Conservation (phyloP, 1,284 basidiomycete genomes). For the Malassezia brasiliensis region DNA sequence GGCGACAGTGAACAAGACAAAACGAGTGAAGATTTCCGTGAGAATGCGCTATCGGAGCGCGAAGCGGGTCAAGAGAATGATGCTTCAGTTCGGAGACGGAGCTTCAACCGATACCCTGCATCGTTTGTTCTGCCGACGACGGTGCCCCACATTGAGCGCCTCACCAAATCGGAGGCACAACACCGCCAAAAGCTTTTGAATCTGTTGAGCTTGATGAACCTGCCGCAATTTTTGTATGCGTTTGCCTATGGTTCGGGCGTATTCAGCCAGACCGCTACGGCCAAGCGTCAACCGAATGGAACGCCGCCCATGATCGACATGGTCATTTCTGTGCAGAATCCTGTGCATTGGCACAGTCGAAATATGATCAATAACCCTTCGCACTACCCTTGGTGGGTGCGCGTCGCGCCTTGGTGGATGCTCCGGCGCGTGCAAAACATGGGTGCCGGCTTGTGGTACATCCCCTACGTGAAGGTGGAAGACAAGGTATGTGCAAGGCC, state of each 20-base stretch:
- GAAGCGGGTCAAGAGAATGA: too few relatives aligned
- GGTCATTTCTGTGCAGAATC: conserved; percentile 82
- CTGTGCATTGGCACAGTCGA: conserved; percentile 83
- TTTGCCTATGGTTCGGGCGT: conserved; percentile 92
- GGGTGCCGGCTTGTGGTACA: conserved; percentile 75
- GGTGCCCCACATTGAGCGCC: conserved; percentile 5
- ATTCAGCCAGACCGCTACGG: conserved; percentile 59
- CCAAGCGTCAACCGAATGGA: not conserved
- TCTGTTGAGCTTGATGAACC: not conserved
- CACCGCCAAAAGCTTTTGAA: conserved; percentile 9
- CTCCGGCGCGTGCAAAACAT: conserved; percentile 67
- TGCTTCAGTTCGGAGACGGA: not conserved
- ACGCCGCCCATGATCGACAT: conserved; percentile 72
- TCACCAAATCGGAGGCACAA: conserved; percentile 3
- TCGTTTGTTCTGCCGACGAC: conserved; percentile 14
- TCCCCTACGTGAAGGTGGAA: conserved; percentile 32
- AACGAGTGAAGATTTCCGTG: too few relatives aligned
- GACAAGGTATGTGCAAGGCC: conserved; percentile 11
- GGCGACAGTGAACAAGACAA: too few relatives aligned
- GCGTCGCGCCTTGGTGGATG: conserved; percentile 67
- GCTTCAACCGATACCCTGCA: conserved; percentile 4
- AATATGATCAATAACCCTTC: conserved; percentile 80
- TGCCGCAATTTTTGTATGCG: conserved; percentile 62
- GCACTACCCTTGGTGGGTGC: conserved; percentile 78
- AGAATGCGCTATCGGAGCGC: too few relatives aligned